Base-by-base conservation (phyloP, 1,284 basidiomycete genomes). In the Cryptococcus deneoformans region DNA sequence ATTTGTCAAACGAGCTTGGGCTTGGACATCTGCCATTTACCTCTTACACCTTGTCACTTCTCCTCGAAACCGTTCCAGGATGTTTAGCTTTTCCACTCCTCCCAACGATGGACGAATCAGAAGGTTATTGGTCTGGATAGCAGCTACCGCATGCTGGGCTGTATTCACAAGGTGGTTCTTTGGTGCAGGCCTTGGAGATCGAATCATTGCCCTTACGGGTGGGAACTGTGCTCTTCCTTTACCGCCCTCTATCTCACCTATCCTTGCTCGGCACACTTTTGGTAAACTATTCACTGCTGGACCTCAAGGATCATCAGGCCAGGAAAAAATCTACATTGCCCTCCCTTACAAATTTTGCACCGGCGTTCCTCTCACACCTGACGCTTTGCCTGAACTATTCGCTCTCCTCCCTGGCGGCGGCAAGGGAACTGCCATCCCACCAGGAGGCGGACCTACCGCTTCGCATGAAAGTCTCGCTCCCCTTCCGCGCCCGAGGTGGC, bases 1-100 rank as follows among this genome's bases (percentile, higher is more conserved):
- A 66, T 94, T 96, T 77, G 91, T 95, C 70, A 98, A 98, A 79
- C 82, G 84, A 52, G 86, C 88, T 7, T 97, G 95, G 94, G 88
- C 80, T 0, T 97, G 94, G 93, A 94, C 91, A 0, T 82, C 89
- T 1, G 81, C 79, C 16, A 79, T 84, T 0, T 91, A 89, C 73
- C 68, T 88, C 54, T 46, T 67, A 4, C 75, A 78, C 52, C 66
- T 75, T n/a, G 46, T 67, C 48, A 68, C 71, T 2, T 60, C 69
- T 1, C 47, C 47, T 11, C 50, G 37, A 20, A 61, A 61, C 6
- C 52, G 57, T 20, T 39, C 50, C 20, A 50, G 42, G 2, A 14
- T 35, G 20, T 29, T 29, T 29, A 29, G 29, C 29, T 29, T 29
- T 29, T 35, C 47, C 29, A 16, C n/a, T 11, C 11, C 47, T 35